Conservation (phyloP, 495 filamentous ascomycete species). For the Tricharina praecox region DNA sequence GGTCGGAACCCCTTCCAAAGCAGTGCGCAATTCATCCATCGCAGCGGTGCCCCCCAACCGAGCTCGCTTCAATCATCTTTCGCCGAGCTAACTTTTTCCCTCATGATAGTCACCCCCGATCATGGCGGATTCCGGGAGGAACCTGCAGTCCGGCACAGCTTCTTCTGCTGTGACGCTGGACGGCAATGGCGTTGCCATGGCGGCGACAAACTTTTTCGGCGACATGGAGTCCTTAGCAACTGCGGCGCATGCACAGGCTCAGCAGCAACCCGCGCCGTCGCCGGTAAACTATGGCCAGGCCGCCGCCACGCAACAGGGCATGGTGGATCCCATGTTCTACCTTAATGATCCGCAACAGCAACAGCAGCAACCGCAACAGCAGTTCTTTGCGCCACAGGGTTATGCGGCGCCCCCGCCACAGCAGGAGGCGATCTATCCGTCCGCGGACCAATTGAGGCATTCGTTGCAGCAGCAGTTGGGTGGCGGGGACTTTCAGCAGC, state of each 20-base stretch:
- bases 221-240: slow-evolving; percentile 25
- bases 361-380: slow-evolving; percentile 17
- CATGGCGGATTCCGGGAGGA: slow-evolving; percentile 22
- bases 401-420: slow-evolving; percentile 19
- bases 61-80: slow-evolving; percentile 10
- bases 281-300: slow-evolving; percentile 4
- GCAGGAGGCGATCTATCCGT: slow-evolving; percentile 10
- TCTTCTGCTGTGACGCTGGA: slow-evolving; percentile 21
- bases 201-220: slow-evolving; percentile 20
- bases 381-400: slow-evolving; percentile 19
- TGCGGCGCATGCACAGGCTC: slow-evolving; percentile 21
- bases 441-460: slow-evolving; percentile 23
- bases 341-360: slow-evolving; percentile 18
- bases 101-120: neutral
- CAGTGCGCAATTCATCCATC: no score
- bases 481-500: slow-evolving; percentile 20
- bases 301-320: slow-evolving; percentile 8
- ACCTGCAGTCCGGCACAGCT: slow-evolving; percentile 15
- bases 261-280: slow-evolving; percentile 20
- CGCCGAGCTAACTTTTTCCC: slow-evolving; percentile 1
- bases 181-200: no score
- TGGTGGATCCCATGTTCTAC: slow-evolving; percentile 26
- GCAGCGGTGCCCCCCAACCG: no score
- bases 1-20: no score
- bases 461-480: slow-evolving; percentile 16